Conservation (phyloP, 2,329 filamentous ascomycete species). For the Sordariomycetes sp. region DNA sequence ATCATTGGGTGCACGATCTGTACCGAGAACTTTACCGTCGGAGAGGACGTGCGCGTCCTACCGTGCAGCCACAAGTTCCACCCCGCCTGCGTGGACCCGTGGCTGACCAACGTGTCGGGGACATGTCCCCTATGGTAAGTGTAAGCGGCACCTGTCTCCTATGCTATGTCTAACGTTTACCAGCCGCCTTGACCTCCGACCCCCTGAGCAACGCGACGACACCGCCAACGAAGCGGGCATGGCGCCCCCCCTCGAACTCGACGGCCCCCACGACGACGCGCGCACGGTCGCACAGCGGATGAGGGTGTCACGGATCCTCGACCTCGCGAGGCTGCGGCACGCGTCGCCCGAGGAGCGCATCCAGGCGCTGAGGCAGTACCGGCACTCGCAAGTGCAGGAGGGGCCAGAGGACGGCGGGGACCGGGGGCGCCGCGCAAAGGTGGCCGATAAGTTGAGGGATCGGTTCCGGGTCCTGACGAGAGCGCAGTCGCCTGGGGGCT, state of each 20-base stretch:
- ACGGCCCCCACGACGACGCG: constrained; percentile 19
- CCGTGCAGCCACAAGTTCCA: constrained; percentile 58
- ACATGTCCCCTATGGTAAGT: constrained; percentile 58
- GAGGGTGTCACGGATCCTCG: constrained; percentile 38
- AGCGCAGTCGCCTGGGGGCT: constrained; percentile 15
- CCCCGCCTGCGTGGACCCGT: constrained; percentile 54
- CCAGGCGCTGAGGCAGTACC: constrained; percentile 36
- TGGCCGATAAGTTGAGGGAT: constrained; percentile 37
- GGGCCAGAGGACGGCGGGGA: constrained; percentile 14
- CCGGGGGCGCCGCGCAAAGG: constrained; percentile 24
- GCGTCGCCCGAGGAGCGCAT: constrained; percentile 51
- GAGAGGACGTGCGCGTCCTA: constrained; percentile 54
- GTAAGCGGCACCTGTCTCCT: not conserved
- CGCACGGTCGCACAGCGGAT: constrained; percentile 20
- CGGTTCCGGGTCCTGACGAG: constrained; percentile 38
- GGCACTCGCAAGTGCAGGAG: constrained; percentile 6
- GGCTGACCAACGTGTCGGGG: constrained; percentile 56
- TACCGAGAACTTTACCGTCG: constrained; percentile 53
- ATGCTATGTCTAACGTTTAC: not conserved
- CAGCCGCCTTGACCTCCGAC: constrained; percentile 42
- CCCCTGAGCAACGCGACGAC: constrained; percentile 11
- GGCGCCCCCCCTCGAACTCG: constrained; percentile 27
- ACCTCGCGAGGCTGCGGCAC: constrained; percentile 41
- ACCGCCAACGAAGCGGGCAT: constrained; percentile 10
- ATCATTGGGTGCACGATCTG: constrained; percentile 52